Percentiles rank a stretch among this genome's conserved stretches.
phyloP scores from a whole-genome alignment of 345 rosid genomes.

The Aethionema arabicum region DNA sequence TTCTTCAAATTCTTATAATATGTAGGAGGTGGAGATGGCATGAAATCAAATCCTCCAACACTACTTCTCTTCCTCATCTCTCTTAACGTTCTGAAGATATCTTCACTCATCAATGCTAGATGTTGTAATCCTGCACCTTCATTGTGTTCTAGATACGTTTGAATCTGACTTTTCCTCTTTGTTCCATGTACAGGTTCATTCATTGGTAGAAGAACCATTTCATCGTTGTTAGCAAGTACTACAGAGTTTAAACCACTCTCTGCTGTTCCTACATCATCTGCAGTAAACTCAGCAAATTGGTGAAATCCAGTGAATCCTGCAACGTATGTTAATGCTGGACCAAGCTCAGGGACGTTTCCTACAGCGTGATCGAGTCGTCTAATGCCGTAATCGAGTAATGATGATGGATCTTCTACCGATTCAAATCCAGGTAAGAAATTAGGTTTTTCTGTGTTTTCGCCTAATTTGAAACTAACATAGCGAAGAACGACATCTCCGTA shows the following conservation, averaged over 20 bases:
- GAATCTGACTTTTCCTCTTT: slow-evolving; percentile 92
- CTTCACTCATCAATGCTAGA: slow-evolving; percentile 68
- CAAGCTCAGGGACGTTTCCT: slow-evolving; percentile 82
- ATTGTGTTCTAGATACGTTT: slow-evolving; percentile 85
- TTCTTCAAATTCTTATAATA: slow-evolving; percentile 73
- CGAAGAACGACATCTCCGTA: slow-evolving; percentile 88
- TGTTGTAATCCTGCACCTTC: slow-evolving; percentile 94
- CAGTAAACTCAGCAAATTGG: slow-evolving; percentile 87
- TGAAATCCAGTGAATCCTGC: slow-evolving; percentile 81
- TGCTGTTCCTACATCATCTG: slow-evolving; percentile 87
- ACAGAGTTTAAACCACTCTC: slow-evolving; percentile 87
- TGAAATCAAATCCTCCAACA: slow-evolving; percentile 87
- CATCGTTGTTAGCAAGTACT: slow-evolving; percentile 77
- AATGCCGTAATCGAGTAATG: slow-evolving; percentile 73
- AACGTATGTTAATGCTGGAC: slow-evolving; percentile 57
- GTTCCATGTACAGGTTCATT: slow-evolving; percentile 95
- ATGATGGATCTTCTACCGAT: slow-evolving; percentile 43
- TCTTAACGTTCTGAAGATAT: slow-evolving; percentile 71
- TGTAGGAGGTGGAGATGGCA: slow-evolving; percentile 93
- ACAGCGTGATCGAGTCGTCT: slow-evolving; percentile 84
- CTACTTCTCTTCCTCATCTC: slow-evolving; percentile 82
- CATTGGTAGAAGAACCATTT: slow-evolving; percentile 71
- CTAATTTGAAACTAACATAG: slow-evolving; percentile 53
- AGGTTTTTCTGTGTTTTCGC: neutral
- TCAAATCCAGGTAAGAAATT: slow-evolving; percentile 68